These are phyloP conservation scores for Obelidium mucronatum DNA, from an alignment of 192 early-diverging fungal genomes.

Conservation along the genomic window DNA sequence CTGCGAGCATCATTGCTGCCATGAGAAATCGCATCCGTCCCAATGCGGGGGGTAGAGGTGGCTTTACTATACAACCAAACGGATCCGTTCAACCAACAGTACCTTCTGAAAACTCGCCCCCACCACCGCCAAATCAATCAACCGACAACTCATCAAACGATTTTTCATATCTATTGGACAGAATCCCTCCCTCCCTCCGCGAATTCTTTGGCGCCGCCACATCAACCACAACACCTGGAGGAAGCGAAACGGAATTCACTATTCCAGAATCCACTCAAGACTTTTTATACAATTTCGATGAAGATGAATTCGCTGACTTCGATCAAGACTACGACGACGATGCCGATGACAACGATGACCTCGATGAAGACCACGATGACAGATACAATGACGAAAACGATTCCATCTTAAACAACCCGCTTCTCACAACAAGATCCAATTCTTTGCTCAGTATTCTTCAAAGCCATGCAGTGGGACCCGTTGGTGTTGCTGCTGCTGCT, in stretches of 20 bases:
- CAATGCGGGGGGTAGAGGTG: background rate
- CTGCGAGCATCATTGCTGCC: slow-evolving; percentile 14
- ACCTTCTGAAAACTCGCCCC: background rate
- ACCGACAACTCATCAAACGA: background rate
- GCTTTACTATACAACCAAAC: background rate
- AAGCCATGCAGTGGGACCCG: background rate
- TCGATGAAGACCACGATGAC: background rate
- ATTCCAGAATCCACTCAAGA: background rate
- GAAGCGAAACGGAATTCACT: background rate
- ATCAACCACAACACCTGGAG: background rate
- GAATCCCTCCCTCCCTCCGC: slow-evolving; percentile 17
- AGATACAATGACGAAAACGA: background rate
- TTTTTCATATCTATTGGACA: background rate
- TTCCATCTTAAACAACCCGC: background rate
- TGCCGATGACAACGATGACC: background rate
- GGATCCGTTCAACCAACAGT: background rate
- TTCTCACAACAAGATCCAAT: background rate
- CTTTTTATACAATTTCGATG: slow-evolving; percentile 3
- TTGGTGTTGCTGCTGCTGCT: background rate
- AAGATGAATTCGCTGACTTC: slow-evolving; percentile 4
- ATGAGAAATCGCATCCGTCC: slow-evolving; percentile 20
- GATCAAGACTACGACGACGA: no score
- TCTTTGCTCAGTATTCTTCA: background rate
- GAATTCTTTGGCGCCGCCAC: slow-evolving; percentile 4
- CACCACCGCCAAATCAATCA: background rate